Evolutionary conservation across 2,329 filamentous ascomycete genomes (phyloP), one percentile per base, ranked within the genome.

Genomic region (Bisporella sp.): DNA sequence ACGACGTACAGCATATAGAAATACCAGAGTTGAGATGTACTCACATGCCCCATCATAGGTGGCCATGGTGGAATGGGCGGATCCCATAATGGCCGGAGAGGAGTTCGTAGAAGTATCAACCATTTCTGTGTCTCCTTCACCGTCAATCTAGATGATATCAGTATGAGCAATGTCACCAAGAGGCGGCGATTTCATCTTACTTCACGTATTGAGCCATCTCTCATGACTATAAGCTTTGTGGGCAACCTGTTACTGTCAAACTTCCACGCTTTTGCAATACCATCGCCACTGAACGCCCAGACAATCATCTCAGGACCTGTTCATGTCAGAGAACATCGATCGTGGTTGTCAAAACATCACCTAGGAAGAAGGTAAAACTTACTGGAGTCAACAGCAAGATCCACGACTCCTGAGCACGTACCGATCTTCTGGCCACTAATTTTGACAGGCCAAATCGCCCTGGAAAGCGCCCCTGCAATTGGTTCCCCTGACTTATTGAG

Each of bases 341-440:
- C 35, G n/a, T 8, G 8, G n/a, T 37, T 9, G n/a, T 37, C 8
- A 2, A 2, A 37, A n/a, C 4, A 37, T 9, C 35, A 37, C 2
- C 8, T 37, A 8, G 21, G 21, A 21, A 21, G 21, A 37, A 37
- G 35, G 2, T 37, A 9, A n/a, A 9, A 9, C 35, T 8, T 37
- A 37, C 35, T n/a, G 54, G 67, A 75, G 60, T 71, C 67, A 11
- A 81, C 61, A 0, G 74, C 69, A 7, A 82, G 56, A 54, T 79
- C 77, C 29, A 76, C 74, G 3, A 78, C 58, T 6, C 68, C 69
- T 3, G 66, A 56, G 28, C 77, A 64, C 2, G 54, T 68, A 0
- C 71, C 75, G 46, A 81, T 71, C 53, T 73, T 63, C 45, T 71
- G 73, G 6, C 78, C 78, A 11, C 67, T 65, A 3, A 81, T 66